These are phyloP conservation scores for Podospora sp. DNA, from an alignment of 495 filamentous ascomycete species.

Conservation along the genomic window DNA sequence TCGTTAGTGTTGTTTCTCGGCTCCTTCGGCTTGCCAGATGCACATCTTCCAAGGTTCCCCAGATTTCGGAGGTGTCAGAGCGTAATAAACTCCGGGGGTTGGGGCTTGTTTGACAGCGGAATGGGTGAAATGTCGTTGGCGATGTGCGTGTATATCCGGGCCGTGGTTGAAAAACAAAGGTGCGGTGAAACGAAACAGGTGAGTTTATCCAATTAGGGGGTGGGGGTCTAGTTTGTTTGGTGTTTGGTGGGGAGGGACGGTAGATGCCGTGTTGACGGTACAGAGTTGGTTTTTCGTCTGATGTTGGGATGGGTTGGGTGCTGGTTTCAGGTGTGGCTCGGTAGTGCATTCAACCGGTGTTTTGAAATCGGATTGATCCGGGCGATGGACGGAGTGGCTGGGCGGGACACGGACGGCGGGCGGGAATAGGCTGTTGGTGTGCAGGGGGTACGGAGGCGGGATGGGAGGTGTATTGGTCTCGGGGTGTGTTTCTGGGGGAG, in stretches of 20 bases:
- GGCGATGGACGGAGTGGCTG: neutral
- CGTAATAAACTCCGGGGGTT: neutral
- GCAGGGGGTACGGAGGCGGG: neutral
- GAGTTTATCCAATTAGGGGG: slow-evolving; percentile 20
- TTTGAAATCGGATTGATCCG: slow-evolving; percentile 18
- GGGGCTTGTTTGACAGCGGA: neutral
- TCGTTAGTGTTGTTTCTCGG: too few species aligned
- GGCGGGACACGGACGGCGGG: neutral
- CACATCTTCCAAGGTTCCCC: too few species aligned
- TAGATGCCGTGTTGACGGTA: neutral
- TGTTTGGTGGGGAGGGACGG: neutral
- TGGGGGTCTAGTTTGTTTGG: neutral
- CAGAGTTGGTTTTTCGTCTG: too few species aligned
- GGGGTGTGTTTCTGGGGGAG: neutral
- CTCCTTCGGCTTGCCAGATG: too few species aligned
- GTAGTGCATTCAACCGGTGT: slow-evolving; percentile 17
- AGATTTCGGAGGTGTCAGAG: neutral
- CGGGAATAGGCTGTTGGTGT: neutral
- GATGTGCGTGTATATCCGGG: neutral
- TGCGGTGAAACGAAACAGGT: slow-evolving; percentile 19
- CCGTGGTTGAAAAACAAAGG: neutral
- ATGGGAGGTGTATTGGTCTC: neutral
- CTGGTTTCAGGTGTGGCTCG: slow-evolving; percentile 14
- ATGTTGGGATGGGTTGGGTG: neutral
- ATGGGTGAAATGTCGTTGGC: neutral